Conservation (phyloP, 148 eudicot species). For the Drosera capensis region DNA sequence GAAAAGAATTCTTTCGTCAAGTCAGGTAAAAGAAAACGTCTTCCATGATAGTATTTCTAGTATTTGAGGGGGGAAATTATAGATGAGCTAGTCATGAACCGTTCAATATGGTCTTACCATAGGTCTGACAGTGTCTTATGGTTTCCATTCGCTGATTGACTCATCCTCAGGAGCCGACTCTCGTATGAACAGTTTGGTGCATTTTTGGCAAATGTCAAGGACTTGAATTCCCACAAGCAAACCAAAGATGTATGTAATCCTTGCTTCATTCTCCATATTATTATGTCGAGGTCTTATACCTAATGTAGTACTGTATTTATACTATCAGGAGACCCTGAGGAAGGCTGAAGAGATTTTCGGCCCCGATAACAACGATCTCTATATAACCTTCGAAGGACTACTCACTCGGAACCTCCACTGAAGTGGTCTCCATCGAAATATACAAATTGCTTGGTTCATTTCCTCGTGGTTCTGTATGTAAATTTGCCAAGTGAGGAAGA, state of each 20-base stretch:
- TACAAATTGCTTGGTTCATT: background rate
- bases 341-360: constrained; percentile 93
- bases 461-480: background rate
- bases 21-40: constrained; percentile 43
- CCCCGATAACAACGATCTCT: constrained; percentile 74
- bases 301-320: background rate
- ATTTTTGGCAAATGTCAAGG: constrained; percentile 90
- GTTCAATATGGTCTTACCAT: too few relatives aligned
- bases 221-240: constrained; percentile 81
- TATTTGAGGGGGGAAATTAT: too few relatives aligned
- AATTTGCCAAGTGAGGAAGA: background rate
- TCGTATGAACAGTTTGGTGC: constrained; percentile 91
- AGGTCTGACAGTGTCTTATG: too few relatives aligned
- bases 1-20: constrained; percentile 96
- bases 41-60: background rate
- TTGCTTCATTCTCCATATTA: background rate
- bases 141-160: constrained; percentile 1
- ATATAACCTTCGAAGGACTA: constrained; percentile 62
- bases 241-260: constrained; percentile 53
- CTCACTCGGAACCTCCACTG: constrained; percentile 57
- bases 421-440: too few relatives aligned
- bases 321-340: constrained; percentile 58
- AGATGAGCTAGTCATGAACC: too few relatives aligned
- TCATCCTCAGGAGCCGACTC: constrained; percentile 57
- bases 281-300: background rate